These are phyloP conservation scores for Amylocarpus encephaloides DNA, from an alignment of 2,329 filamentous ascomycete species.

Conservation along the genomic window DNA sequence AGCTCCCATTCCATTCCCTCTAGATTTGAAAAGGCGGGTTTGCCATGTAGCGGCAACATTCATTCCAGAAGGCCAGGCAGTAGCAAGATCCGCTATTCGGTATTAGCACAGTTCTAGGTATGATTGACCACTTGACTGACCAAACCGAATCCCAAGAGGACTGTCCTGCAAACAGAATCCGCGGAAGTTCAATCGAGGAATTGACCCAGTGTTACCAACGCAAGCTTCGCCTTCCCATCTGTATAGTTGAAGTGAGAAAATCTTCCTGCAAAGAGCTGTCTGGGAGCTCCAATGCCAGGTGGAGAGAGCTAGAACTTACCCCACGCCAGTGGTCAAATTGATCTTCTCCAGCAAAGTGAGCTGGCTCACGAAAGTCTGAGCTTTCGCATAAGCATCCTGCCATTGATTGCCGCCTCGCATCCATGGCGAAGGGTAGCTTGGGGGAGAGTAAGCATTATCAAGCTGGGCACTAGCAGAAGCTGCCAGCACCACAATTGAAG, in stretches of 20 bases:
- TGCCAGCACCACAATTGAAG: constrained; percentile 15
- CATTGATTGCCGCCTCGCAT: constrained; percentile 40
- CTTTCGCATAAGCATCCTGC: constrained; percentile 65
- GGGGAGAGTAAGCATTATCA: constrained; percentile 24
- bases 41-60: constrained; percentile 70
- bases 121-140: constrained; percentile 16
- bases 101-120: neutral
- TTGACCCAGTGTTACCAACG: constrained; percentile 30
- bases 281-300: neutral
- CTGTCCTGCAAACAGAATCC: constrained; percentile 31
- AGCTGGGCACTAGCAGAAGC: constrained; percentile 20
- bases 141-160: constrained; percentile 36
- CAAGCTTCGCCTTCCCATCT: constrained; percentile 28
- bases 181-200: constrained; percentile 28
- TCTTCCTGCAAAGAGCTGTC: neutral
- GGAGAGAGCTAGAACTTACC: constrained; percentile 6
- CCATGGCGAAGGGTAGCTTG: constrained; percentile 32
- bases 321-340: constrained; percentile 83
- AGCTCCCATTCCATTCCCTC: constrained; percentile 61
- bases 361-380: constrained; percentile 58
- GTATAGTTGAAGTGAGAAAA: neutral
- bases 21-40: constrained; percentile 62
- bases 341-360: constrained; percentile 83
- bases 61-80: constrained; percentile 71
- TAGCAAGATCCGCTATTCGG: constrained; percentile 51